Percentiles rank a stretch among this genome's conserved stretches.
These are phyloP conservation scores for Plasmodium falciparum DNA, from an alignment of 169 alveolate species.

Conservation along the genomic window DNA sequence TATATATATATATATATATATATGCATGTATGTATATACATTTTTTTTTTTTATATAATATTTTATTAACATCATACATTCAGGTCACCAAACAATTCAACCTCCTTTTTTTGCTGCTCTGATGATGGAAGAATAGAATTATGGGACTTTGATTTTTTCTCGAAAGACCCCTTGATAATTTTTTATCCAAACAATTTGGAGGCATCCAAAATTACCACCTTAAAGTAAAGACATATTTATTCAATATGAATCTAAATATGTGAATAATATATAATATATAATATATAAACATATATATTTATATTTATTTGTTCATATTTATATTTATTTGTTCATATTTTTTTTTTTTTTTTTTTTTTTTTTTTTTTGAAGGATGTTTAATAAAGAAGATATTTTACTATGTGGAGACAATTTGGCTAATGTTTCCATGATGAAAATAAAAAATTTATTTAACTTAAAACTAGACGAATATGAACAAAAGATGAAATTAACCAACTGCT, in stretches of 20 bases:
- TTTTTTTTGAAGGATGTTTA: conserved; percentile 44
- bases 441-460: conserved; percentile 47
- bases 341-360: background rate
- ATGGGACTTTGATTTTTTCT: conserved; percentile 75
- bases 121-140: conserved; percentile 75
- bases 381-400: conserved; percentile 38
- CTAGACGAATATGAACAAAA: conserved; percentile 61
- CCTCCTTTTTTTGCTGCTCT: conserved; percentile 74
- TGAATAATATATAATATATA: background rate
- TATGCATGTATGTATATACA: background rate
- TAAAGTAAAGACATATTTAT: conserved; percentile 29
- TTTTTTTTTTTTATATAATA: background rate
- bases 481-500: conserved; percentile 43
- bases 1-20: background rate
- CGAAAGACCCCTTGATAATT: conserved; percentile 68
- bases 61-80: background rate
- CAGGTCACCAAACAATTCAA: conserved; percentile 73
- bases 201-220: conserved; percentile 41
- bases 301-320: background rate
- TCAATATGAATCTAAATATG: background rate
- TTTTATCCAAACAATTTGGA: conserved; percentile 64
- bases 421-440: conserved; percentile 67
- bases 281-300: background rate
- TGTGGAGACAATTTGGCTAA: conserved; percentile 72
- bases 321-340: background rate